Evolutionary conservation across 768 basidiomycete species (phyloP), one percentile per base, ranked within the genome.

Genomic region (Cyclocybe cylindracea): DNA sequence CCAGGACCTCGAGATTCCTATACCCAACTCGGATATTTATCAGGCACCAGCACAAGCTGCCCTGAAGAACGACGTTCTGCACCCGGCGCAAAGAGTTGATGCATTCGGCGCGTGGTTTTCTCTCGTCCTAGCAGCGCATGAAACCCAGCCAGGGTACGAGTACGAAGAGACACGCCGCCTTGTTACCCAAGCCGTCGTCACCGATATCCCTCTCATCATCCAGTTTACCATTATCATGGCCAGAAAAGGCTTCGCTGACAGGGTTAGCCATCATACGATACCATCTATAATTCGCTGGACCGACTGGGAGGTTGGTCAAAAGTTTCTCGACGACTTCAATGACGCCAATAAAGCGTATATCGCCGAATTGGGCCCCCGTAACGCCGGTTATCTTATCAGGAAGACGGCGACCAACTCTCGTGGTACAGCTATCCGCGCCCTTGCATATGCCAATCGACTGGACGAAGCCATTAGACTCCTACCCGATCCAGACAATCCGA

Each of bases 381-480:
- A 14, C 42, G 38, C 24, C 5, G 29, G 35, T 5, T 32, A 42
- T 43, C 42, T 31, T 55, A 35, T n/a, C 16, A 51, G 38, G 19
- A 52, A 42, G 16, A 50, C 64, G 48, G 46, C 52, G 38, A 49
- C 55, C 44, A 31, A 57, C 49, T 46, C 78, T 63, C 66, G 74
- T 34, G 62, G 65, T n/a, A 39, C 69, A 10, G 76, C 76, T 2
- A 62, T 86, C 16, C 68, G 73, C 42, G 68, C 63, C 8, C 70
- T 82, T 14, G 73, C 73, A 7, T 55, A 65, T 10, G 63, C 68
- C 3, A 71, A 74, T 11, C 69, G 74, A 31, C 46, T 71, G 2
- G 63, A 71, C 0, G 69, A 70, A 14, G 83, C 83, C 3, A 34
- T 83, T n/a, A 44, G 57, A n/a, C 62, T 84, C 39, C 59, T 83